phyloP scores from a whole-genome alignment of 441 rosid species.

The Arabidopsis lyrata region DNA sequence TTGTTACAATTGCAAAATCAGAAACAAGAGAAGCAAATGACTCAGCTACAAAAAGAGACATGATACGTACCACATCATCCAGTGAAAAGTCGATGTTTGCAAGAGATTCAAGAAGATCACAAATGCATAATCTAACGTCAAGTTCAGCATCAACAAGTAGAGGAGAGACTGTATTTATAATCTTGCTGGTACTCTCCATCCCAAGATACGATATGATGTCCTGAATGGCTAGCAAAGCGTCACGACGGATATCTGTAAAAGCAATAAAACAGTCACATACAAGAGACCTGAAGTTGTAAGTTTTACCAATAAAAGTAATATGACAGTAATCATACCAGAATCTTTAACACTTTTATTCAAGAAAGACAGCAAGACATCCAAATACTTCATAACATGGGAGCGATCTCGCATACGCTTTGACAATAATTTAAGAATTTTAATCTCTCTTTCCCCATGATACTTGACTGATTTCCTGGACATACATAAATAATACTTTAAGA shows the following conservation, averaged over 20 bases:
- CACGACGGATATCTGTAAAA: constrained; percentile 65
- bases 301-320: constrained; percentile 18
- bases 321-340: constrained; percentile 63
- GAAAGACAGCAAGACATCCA: constrained; percentile 79
- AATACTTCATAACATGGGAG: constrained; percentile 58
- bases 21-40: constrained; percentile 29
- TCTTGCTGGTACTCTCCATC: constrained; percentile 53
- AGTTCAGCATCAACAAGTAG: constrained; percentile 72
- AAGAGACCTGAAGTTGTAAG: constrained; percentile 22
- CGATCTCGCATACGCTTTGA: constrained; percentile 66
- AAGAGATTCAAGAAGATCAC: constrained; percentile 79
- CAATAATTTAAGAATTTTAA: constrained; percentile 74
- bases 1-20: constrained; percentile 24
- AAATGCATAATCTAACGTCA: constrained; percentile 70
- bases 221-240: constrained; percentile 68
- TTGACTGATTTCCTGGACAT: constrained; percentile 73
- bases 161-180: constrained; percentile 68
- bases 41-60: constrained; percentile 23
- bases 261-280: constrained; percentile 35
- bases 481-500: constrained; percentile 31
- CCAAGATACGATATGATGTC: constrained; percentile 63
- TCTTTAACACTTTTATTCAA: constrained; percentile 58
- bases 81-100: constrained; percentile 75
- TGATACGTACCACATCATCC: constrained; percentile 60
- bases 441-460: constrained; percentile 67